Percentiles rank a stretch among this genome's conserved stretches.
These are phyloP conservation scores for Aspergillus sp. DNA, from an alignment of 2,329 filamentous ascomycete genomes.

Conservation along the genomic window DNA sequence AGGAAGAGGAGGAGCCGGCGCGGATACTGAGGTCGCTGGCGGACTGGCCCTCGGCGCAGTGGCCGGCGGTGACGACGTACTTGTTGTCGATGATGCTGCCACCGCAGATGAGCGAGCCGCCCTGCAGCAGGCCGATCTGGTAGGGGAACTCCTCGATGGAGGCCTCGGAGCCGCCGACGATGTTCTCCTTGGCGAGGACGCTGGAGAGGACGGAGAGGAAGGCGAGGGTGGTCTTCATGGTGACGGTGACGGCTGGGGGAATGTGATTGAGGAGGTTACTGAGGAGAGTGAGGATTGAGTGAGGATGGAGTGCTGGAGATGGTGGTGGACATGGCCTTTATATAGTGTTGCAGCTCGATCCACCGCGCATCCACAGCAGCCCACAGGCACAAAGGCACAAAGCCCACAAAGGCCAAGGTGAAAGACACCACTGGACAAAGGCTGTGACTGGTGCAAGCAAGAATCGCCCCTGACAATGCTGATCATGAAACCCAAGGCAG, in stretches of 20 bases:
- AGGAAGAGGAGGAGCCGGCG: neutral
- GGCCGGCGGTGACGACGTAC: conserved; percentile 8
- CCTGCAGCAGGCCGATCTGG: conserved; percentile 6
- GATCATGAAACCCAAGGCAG: neutral
- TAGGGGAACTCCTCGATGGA: conserved; percentile 6
- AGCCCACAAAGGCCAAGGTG: too few species aligned
- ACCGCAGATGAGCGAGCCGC: conserved; percentile 4
- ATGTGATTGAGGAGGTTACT: too few species aligned
- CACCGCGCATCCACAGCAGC: neutral
- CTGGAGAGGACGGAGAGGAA: neutral
- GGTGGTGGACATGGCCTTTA: neutral
- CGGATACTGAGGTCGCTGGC: conserved; percentile 5
- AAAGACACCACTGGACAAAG: neutral
- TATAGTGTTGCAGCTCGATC: neutral
- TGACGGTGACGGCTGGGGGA: neutral
- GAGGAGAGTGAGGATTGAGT: neutral
- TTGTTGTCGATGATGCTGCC: conserved; percentile 3
- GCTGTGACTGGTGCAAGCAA: neutral
- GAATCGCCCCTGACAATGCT: neutral
- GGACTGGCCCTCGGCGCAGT: conserved; percentile 4
- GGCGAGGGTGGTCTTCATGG: neutral
- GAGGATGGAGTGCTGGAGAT: neutral
- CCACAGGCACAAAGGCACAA: too few species aligned
- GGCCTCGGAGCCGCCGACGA: conserved; percentile 9
- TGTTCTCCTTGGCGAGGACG: neutral